Evolutionary conservation across 352 stramenopile species (phyloP), one percentile per base, ranked within the genome.

Genomic region (Phytophthora pseudosyringae): DNA sequence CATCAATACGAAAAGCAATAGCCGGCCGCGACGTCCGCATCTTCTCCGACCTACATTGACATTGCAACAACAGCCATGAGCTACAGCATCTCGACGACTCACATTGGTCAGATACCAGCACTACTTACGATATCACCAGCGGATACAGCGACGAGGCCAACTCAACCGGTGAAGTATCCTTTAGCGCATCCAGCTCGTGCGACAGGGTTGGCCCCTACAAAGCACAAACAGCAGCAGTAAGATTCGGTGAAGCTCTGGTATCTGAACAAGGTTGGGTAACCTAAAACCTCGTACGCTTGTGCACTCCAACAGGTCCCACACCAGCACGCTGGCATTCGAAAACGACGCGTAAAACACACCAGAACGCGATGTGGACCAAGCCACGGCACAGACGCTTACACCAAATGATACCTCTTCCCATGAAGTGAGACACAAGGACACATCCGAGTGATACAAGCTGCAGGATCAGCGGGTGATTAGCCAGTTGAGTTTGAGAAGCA

Each of bases 261-360:
- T 21, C 18, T 35, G 10, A 12, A 45, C 68, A 21, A 21, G 21
- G 21, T 21, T 21, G 21, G 21, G 21, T 21, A 21, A 21, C 1
- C 21, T 21, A 21, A 21, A 21, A 21, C 1, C 21, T 21, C 21
- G 41, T 69, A 86, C 76, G 46, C 71, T 77, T 28, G 66, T 72
- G n/a, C 68, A 70, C 10, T 76, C 64, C n/a, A 77, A 51, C 5
- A 90, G 46, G 29, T 92, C 83, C 81, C 79, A 92, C 6, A 82
- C 66, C 1, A 81, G 64, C 16, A 91, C 50, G 8, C 47, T 68
- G 4, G 61, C 73, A 46, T 87, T 74, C 10, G 73, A 81, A 35
- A 78, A 92, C 1, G 75, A 75, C 1, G 75, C 79, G 38, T 81
- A 86, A 52, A 92, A 89, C 4, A 88, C 77, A 1, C 62, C 71